Base-by-base conservation (phyloP, 495 filamentous ascomycete genomes). In the Podospora pseudopauciseta region DNA sequence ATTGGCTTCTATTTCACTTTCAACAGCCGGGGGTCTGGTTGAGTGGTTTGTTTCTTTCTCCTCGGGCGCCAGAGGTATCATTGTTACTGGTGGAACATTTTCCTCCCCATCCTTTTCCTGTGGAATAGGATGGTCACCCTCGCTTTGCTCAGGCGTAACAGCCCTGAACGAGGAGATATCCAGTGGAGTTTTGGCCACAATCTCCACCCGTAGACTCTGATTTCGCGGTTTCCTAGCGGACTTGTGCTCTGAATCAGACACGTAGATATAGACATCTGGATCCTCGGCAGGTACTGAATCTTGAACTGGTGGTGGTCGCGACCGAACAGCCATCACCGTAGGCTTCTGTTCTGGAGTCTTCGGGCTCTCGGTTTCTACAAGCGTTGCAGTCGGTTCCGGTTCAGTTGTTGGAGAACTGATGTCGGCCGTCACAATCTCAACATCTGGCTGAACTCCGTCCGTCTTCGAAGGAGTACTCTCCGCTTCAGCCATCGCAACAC, bases 131-230 rank as follows among this genome's bases (percentile, higher is more conserved):
- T 54, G 54, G 1, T 64, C 57, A 6, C 26, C 15, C 16, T 71
- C 74, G 9, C 34, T 72, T 19, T 67, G 56, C 30, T 75, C 74
- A 0, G 74, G 69, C 9, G 67, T 65, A 13, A 72, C 54, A 6
- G 59, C 28, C 55, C 26, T 27, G 26, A 67, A 76, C 1, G 64
- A 68, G n/a, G 30, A 7, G 23, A 32, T 19, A 9, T 76, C 74
- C 2, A 44, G 26, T 18, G 61, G 13, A 13, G 28, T 63, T 20
- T 55, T 67, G 7, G 44, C 30, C 6, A 32, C 20, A 30, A 77
- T 72, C 19, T 77, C 75, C 28, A 77, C 75, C 13, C 60, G 62
- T n/a, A 77, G 55, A 7, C 23, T 68, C 39, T 77, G 75, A 49
- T 72, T 72, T 20, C 19, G 64, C 26, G 75, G 74, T 49, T 77